Evolutionary conservation across 805 yeast species (phyloP).

Genomic region (Yueomyces sinensis): DNA sequence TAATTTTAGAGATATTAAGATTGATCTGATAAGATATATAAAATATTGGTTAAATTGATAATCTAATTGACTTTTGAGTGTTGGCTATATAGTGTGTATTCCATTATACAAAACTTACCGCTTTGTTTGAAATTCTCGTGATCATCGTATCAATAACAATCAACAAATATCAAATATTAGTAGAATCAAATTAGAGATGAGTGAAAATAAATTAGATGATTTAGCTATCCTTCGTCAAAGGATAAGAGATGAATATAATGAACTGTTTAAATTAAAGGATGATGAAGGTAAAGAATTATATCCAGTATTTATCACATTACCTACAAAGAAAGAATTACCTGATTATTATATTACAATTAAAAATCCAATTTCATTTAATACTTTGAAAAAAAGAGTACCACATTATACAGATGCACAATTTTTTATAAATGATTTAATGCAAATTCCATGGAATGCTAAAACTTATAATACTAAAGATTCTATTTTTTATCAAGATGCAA

Average conservation of each 20-base stretch:
- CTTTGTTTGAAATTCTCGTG: neutral
- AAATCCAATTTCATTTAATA: constrained; percentile 68
- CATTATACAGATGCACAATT: constrained; percentile 51
- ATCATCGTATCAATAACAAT: neutral
- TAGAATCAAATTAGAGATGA: neutral
- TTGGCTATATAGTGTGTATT: no score
- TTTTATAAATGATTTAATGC: constrained; percentile 66
- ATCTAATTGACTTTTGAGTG: no score
- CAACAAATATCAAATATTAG: neutral
- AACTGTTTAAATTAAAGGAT: constrained; percentile 14
- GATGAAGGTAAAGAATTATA: constrained; percentile 16
- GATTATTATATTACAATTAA: constrained; percentile 72
- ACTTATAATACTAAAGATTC: constrained; percentile 64
- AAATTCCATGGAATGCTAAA: constrained; percentile 83
- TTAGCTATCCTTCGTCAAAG: neutral
- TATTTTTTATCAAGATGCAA: constrained; percentile 55
- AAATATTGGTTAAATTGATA: no score
- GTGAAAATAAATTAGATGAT: neutral
- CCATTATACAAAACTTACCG: neutral
- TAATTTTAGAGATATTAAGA: no score
- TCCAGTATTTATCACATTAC: constrained; percentile 31
- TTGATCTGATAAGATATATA: no score
- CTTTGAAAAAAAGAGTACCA: constrained; percentile 49
- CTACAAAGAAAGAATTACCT: constrained; percentile 49
- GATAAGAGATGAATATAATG: constrained; percentile 7